Evolutionary conservation across 768 basidiomycete species (phyloP).

Genomic region (Mycena albidolilacea): DNA sequence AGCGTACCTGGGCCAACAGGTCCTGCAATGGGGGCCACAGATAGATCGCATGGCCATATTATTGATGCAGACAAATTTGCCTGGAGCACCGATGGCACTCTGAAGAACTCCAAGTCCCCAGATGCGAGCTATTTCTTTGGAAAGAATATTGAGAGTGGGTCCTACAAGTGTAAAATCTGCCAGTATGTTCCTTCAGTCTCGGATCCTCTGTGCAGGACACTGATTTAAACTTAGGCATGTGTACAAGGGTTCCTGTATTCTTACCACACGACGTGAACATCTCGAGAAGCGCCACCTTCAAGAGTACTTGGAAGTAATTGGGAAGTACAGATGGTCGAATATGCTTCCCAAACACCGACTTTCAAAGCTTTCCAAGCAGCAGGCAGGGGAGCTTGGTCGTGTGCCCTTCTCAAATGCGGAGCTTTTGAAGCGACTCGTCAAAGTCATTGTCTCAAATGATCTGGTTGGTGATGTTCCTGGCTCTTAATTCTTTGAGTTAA

Average conservation of each 20-base stretch:
- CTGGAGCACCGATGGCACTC: background rate
- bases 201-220: background rate
- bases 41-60: background rate
- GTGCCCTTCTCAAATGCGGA: too few relatives aligned
- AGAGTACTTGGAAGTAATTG: conserved; percentile 4
- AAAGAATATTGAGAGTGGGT: background rate
- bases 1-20: background rate
- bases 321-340: conserved; percentile 1
- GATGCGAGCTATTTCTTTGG: background rate
- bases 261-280: background rate
- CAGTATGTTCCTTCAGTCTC: background rate
- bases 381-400: too few relatives aligned
- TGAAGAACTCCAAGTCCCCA: background rate
- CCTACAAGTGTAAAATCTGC: background rate
- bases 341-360: too few relatives aligned
- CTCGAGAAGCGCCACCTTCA: background rate
- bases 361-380: too few relatives aligned
- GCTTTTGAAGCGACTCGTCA: too few relatives aligned
- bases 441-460: too few relatives aligned
- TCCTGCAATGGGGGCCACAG: background rate
- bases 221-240: background rate
- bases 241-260: background rate
- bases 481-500: too few relatives aligned
- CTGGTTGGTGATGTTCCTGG: too few relatives aligned
- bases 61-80: background rate